Evolutionary conservation across 225 moss, liverwort and hornwort genomes (phyloP).

Genomic region (Sphagnum contortum): DNA sequence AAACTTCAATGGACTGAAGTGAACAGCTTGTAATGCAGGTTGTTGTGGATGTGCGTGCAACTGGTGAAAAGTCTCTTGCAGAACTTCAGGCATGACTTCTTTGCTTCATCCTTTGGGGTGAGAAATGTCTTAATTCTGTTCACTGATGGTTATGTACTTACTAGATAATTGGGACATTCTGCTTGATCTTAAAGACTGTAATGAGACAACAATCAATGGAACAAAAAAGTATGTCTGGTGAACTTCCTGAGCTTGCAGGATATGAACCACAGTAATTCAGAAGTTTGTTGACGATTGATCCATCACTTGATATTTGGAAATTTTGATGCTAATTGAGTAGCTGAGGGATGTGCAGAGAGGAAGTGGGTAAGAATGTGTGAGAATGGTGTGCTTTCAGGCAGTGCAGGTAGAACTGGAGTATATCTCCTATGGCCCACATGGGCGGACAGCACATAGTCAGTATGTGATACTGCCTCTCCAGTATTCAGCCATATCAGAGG

Average conservation of each 20-base stretch:
- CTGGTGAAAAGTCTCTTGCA: constrained; percentile 24
- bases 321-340: not conserved
- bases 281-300: too few relatives aligned
- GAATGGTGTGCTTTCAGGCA: constrained; percentile 34
- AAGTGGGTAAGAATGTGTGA: too few relatives aligned
- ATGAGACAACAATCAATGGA: too few relatives aligned
- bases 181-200: too few relatives aligned
- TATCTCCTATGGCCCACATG: constrained; percentile 95
- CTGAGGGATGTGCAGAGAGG: not conserved
- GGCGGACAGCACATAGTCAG: constrained; percentile 68
- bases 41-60: constrained; percentile 38
- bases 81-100: constrained; percentile 63
- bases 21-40: constrained; percentile 19
- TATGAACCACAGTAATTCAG: too few relatives aligned
- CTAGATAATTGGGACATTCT: too few relatives aligned
- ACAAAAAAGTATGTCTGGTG: too few relatives aligned
- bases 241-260: too few relatives aligned
- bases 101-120: constrained; percentile 24
- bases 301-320: not conserved
- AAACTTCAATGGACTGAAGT: too few relatives aligned
- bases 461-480: constrained; percentile 72
- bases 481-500: constrained; percentile 22
- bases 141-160: not conserved
- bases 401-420: constrained; percentile 75
- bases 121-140: constrained; percentile 11